Percentiles rank a stretch among this genome's conserved stretches.
Conservation (phyloP, 2,329 filamentous ascomycete genomes). For the Neonectria faginata region DNA sequence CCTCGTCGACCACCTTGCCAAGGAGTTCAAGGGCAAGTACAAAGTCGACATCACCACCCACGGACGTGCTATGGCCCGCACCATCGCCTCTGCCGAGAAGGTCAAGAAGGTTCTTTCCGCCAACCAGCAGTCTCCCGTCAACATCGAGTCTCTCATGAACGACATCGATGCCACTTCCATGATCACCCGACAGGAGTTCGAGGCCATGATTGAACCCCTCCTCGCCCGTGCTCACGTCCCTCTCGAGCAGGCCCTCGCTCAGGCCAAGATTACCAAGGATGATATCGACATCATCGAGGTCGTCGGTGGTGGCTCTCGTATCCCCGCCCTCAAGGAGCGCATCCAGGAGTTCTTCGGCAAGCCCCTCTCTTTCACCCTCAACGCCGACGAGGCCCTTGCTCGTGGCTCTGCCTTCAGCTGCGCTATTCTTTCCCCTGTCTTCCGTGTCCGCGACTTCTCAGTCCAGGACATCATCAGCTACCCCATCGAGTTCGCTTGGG, state of each 20-base stretch:
- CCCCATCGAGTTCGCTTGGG: conserved; percentile 98
- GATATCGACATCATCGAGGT: conserved; percentile 96
- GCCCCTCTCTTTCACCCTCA: conserved; percentile 92
- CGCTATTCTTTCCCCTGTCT: conserved; percentile 95
- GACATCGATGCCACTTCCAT: conserved; percentile 90
- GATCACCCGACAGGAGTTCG: conserved; percentile 94
- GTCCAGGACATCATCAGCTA: conserved; percentile 98
- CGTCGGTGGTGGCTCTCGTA: conserved; percentile 93
- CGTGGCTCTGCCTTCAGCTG: conserved; percentile 97
- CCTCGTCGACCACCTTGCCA: conserved; percentile 91
- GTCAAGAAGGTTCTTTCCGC: conserved; percentile 98
- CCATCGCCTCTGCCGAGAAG: conserved; percentile 91
- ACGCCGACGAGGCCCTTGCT: conserved; percentile 97
- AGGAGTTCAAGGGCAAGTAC: conserved; percentile 97
- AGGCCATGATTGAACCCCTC: conserved; percentile 88
- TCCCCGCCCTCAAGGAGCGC: conserved; percentile 90
- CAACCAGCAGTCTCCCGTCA: conserved; percentile 91
- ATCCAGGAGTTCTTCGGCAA: conserved; percentile 95
- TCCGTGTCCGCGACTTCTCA: conserved; percentile 98
- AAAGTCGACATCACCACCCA: conserved; percentile 95
- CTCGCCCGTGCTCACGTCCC: conserved; percentile 78
- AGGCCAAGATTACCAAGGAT: conserved; percentile 89
- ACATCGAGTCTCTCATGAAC: conserved; percentile 99
- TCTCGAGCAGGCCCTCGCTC: conserved; percentile 91
- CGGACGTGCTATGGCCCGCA: conserved; percentile 88